Evolutionary conservation across 2,329 filamentous ascomycete genomes (phyloP).

Genomic region (Amesomyces nigricolor): DNA sequence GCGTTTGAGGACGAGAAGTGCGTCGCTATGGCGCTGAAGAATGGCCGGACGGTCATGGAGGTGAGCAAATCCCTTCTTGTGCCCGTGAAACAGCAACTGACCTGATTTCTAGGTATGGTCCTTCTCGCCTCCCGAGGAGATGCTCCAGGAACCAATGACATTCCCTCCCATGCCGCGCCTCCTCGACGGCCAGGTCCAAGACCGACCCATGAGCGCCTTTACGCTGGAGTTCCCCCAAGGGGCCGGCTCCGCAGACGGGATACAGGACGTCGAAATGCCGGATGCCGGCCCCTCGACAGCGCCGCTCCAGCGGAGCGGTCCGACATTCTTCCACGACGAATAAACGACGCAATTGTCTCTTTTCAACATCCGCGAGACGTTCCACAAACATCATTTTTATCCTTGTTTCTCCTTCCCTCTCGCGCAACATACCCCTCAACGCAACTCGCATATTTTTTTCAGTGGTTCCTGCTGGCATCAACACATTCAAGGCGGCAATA

Average conservation of each 20-base stretch:
- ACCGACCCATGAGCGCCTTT: conserved; percentile 48
- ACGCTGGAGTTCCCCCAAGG: conserved; percentile 38
- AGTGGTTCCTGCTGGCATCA: neutral
- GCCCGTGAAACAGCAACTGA: conserved; percentile 27
- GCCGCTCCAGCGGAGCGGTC: conserved; percentile 42
- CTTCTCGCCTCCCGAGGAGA: conserved; percentile 79
- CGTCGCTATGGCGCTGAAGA: conserved; percentile 85
- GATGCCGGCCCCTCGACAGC: conserved; percentile 53
- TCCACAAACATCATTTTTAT: conserved; percentile 1
- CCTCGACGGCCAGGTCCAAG: conserved; percentile 39
- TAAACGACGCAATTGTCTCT: neutral
- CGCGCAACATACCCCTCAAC: conserved; percentile 12
- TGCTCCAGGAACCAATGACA: conserved; percentile 48
- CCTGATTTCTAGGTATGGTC: conserved; percentile 69
- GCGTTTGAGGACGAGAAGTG: conserved; percentile 98
- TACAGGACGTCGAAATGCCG: conserved; percentile 50
- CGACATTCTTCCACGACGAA: conserved; percentile 26
- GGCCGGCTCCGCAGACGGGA: conserved; percentile 28
- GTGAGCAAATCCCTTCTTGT: conserved; percentile 45
- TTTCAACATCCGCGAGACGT: neutral
- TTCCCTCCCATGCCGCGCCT: conserved; percentile 42
- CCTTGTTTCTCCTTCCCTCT: neutral
- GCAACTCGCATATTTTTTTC: neutral
- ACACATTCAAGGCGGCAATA: too few species aligned
- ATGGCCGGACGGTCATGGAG: conserved; percentile 92